Evolutionary conservation across 495 filamentous ascomycete species (phyloP).

Genomic region (Paragyromitra xinjiangensis): DNA sequence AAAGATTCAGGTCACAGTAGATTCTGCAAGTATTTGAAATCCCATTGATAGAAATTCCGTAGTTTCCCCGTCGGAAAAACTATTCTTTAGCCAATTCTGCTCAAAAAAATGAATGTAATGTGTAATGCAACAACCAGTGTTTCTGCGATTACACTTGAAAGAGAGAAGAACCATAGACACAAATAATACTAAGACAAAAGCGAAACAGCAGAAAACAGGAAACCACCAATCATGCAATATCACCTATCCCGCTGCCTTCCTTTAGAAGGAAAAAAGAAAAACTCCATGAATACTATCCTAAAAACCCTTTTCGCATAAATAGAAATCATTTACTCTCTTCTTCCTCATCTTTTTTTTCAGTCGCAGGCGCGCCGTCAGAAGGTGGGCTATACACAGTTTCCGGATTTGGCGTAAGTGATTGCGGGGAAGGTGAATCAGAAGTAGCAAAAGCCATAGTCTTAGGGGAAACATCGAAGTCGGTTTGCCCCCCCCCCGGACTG

Average conservation of each 20-base stretch:
- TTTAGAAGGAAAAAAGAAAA: conserved; percentile 10
- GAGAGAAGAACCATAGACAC: conserved; percentile 3
- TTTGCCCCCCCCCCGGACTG: conserved; percentile 27
- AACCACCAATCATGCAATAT: conserved; percentile 34
- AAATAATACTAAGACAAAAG: conserved; percentile 32
- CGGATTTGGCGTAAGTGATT: conserved; percentile 46
- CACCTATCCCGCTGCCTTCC: conserved; percentile 22
- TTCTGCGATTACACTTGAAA: conserved; percentile 19
- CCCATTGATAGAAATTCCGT: conserved; percentile 8
- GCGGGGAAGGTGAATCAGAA: conserved; percentile 44
- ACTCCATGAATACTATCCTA: conserved; percentile 38
- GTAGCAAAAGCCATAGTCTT: conserved; percentile 34
- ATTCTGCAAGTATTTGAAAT: not conserved
- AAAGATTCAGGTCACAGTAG: conserved; percentile 7
- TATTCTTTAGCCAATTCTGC: not conserved
- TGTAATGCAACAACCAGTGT: conserved; percentile 44
- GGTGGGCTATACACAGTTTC: conserved; percentile 37
- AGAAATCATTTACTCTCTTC: conserved; percentile 34
- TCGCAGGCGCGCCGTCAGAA: not conserved
- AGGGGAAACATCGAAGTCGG: conserved; percentile 41
- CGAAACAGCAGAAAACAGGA: conserved; percentile 13
- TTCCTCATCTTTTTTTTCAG: conserved; percentile 22
- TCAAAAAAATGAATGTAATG: conserved; percentile 22
- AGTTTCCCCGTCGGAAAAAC: not conserved
- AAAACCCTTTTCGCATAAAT: conserved; percentile 21